phyloP scores from a whole-genome alignment of 306 rosid species.

The Abrus precatorius region DNA sequence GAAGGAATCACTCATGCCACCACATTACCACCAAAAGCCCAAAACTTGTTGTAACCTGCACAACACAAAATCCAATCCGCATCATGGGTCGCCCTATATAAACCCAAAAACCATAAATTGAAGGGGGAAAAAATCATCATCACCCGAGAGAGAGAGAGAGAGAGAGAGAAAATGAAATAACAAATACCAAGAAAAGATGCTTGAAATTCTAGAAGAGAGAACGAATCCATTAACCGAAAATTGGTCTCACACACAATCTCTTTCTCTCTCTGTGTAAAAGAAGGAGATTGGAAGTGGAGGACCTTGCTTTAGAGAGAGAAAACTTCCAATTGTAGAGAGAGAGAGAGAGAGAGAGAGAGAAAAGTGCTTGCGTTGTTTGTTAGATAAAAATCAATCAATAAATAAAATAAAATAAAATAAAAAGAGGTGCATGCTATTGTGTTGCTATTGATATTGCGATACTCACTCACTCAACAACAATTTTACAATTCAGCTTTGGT shows the following conservation, averaged over 20 bases:
- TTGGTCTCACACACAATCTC: constrained; percentile 18
- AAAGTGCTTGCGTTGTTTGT: constrained; percentile 4
- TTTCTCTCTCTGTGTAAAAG: constrained; percentile 22
- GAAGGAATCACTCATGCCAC: constrained; percentile 56
- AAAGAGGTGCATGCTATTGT: constrained; percentile 60
- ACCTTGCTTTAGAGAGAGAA: constrained; percentile 52
- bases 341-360: constrained; percentile 46
- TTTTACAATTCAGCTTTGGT: constrained; percentile 38
- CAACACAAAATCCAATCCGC: constrained; percentile 48
- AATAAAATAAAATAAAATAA: constrained; percentile 15
- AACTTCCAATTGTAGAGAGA: constrained; percentile 35
- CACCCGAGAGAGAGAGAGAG: constrained; percentile 10
- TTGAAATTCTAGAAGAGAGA: constrained; percentile 59
- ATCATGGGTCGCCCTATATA: constrained; percentile 34
- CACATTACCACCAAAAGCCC: constrained; percentile 69
- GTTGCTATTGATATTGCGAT: constrained; percentile 30
- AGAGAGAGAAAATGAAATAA: constrained; percentile 59
- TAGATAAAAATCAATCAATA: constrained; percentile 4
- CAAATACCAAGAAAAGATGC: constrained; percentile 65
- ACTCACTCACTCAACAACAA: constrained; percentile 36
- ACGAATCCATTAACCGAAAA: constrained; percentile 63
- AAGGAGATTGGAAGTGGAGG: constrained; percentile 57
- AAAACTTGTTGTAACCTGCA: constrained; percentile 59
- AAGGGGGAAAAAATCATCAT: background rate
- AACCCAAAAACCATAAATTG: constrained; percentile 37